A percentile compares a stretch with the other conserved stretches of the same genome.
phyloP scores from a whole-genome alignment of 805 yeast genomes.

The Kuraishia cidri region DNA sequence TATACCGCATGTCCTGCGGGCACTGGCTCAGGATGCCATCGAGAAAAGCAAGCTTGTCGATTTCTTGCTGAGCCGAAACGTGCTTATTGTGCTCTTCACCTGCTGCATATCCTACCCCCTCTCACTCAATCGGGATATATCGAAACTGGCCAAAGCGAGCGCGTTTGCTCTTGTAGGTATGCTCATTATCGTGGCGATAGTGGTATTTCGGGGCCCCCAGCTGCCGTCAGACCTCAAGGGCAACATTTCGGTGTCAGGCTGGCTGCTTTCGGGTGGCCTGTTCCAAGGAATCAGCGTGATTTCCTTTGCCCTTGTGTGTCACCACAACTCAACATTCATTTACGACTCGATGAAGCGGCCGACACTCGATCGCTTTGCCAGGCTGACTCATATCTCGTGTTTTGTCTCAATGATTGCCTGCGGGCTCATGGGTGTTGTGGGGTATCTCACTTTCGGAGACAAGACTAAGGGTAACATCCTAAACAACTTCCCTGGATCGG shows the following conservation, averaged over 20 bases:
- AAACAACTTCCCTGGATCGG: conserved; percentile 77
- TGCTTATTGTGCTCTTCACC: conserved; percentile 65
- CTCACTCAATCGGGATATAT: conserved; percentile 71
- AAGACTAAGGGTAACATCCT: conserved; percentile 80
- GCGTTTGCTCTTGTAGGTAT: conserved; percentile 82
- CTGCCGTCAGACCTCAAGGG: conserved; percentile 40
- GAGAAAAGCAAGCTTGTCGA: conserved; percentile 28
- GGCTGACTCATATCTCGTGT: conserved; percentile 78
- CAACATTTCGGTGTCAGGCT: conserved; percentile 27
- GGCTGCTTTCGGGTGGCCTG: conserved; percentile 52
- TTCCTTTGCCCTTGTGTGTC: conserved; percentile 93
- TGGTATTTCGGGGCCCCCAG: conserved; percentile 66
- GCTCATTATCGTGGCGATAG: conserved; percentile 68
- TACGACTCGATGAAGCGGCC: conserved; percentile 77
- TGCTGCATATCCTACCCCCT: conserved; percentile 73
- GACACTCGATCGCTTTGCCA: conserved; percentile 64
- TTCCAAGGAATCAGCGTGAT: conserved; percentile 93
- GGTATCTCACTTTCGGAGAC: conserved; percentile 66
- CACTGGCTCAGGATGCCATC: conserved; percentile 43
- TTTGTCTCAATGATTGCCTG: conserved; percentile 75
- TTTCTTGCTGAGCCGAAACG: conserved; percentile 55
- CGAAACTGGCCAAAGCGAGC: conserved; percentile 78
- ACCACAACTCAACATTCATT: conserved; percentile 87
- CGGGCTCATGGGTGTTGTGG: conserved; percentile 68
- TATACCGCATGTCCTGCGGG: conserved; percentile 77